These are phyloP conservation scores for Suillus discolor DNA, from an alignment of 768 basidiomycete species.

Conservation along the genomic window DNA sequence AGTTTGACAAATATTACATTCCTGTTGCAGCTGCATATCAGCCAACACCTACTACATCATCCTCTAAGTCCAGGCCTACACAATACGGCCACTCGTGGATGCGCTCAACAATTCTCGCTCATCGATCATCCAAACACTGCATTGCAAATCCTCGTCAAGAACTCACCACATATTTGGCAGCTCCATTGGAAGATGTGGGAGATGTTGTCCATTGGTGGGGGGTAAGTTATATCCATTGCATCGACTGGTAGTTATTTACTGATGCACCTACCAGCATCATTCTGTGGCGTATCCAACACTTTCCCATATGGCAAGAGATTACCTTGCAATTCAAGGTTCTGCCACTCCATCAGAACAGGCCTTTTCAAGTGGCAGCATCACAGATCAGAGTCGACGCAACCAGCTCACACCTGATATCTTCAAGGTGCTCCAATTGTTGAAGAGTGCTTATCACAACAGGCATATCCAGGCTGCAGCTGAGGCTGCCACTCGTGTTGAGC, in stretches of 20 bases:
- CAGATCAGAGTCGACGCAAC: not conserved
- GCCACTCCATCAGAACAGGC: not conserved
- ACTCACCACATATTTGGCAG: constrained; percentile 1
- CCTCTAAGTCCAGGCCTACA: no score
- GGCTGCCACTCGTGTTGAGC: constrained; percentile 10
- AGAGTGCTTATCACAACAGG: no score
- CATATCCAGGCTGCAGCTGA: constrained; percentile 22
- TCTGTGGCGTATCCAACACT: no score
- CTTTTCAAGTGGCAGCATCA: not conserved
- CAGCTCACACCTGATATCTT: not conserved
- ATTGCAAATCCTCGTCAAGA: constrained; percentile 1
- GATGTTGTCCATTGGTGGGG: constrained; percentile 12
- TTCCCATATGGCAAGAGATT: not conserved
- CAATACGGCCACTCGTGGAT: constrained; percentile 1
- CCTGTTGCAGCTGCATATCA: no score
- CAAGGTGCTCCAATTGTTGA: no score
- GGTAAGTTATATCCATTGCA: constrained; percentile 1
- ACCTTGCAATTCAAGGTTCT: not conserved
- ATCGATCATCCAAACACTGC: not conserved
- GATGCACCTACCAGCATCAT: no score
- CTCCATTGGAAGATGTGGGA: constrained; percentile 3
- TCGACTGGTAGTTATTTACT: not conserved
- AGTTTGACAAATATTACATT: no score
- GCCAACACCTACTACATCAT: not conserved
- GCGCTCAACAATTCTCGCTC: not conserved